Percentiles rank a stretch among this genome's conserved stretches.
phyloP scores from a whole-genome alignment of 495 filamentous ascomycete genomes.

The Gamarada debralockiae region DNA sequence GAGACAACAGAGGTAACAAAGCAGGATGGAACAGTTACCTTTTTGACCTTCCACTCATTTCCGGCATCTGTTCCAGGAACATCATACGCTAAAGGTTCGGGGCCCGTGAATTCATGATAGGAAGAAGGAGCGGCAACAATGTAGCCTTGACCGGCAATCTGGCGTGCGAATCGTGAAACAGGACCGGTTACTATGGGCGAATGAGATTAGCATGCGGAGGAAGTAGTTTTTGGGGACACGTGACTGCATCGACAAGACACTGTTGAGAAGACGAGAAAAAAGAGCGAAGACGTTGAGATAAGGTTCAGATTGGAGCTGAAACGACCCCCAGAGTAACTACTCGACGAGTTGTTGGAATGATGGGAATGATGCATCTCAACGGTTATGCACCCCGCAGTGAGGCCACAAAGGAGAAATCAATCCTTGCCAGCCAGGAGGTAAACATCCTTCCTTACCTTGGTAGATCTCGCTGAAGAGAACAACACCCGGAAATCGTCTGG shows the following conservation, averaged over 20 bases:
- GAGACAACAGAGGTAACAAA: too few relatives aligned
- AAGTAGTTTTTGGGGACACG: too few relatives aligned
- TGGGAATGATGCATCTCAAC: too few relatives aligned
- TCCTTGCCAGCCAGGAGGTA: too few relatives aligned
- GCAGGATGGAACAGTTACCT: constrained; percentile 31
- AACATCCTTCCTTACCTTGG: constrained; percentile 79
- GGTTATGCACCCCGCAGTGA: too few relatives aligned
- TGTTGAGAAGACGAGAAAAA: too few relatives aligned
- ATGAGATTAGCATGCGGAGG: not conserved
- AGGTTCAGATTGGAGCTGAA: too few relatives aligned
- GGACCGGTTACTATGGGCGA: constrained; percentile 88
- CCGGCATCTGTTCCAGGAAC: constrained; percentile 83
- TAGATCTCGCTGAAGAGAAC: constrained; percentile 95
- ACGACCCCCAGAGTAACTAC: too few relatives aligned
- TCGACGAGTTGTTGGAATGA: too few relatives aligned
- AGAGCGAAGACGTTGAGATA: too few relatives aligned
- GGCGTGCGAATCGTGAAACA: constrained; percentile 84
- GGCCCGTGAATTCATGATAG: constrained; percentile 90
- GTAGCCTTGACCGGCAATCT: constrained; percentile 91
- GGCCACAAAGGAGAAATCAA: too few relatives aligned
- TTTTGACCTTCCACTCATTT: constrained; percentile 80
- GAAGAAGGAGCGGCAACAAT: constrained; percentile 87
- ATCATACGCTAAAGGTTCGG: constrained; percentile 82
- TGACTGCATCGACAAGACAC: too few relatives aligned
- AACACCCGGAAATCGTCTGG: constrained; percentile 78